Evolutionary conservation across 306 rosid genomes (phyloP).

Genomic region (Gynostemma pentaphyllum): DNA sequence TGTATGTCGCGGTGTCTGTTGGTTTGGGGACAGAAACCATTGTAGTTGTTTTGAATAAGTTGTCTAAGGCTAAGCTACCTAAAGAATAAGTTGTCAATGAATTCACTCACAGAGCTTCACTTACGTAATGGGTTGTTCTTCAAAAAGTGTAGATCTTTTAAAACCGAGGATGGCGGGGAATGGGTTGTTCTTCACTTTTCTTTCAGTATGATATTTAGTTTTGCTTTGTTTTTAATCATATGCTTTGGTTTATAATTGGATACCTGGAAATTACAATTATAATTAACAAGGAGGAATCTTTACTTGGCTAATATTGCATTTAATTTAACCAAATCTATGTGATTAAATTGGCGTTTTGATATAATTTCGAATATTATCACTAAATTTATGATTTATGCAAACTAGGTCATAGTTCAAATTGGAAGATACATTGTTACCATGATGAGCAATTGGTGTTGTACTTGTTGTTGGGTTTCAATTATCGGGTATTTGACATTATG

Average conservation of each 20-base stretch:
- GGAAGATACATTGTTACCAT: constrained; percentile 94
- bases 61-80: constrained; percentile 90
- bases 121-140: constrained; percentile 27
- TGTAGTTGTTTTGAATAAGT: constrained; percentile 58
- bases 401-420: constrained; percentile 66
- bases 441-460: constrained; percentile 93
- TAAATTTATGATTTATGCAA: constrained; percentile 3
- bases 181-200: neutral
- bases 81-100: too few species aligned
- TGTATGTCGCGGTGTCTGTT: constrained; percentile 88
- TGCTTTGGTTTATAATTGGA: neutral
- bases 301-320: neutral
- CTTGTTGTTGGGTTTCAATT: constrained; percentile 75
- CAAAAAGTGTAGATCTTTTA: constrained; percentile 54
- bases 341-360: neutral
- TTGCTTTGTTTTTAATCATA: neutral
- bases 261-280: neutral
- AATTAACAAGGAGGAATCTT: neutral
- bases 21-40: constrained; percentile 83
- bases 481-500: constrained; percentile 46
- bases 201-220: neutral
- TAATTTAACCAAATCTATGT: neutral
- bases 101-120: too few species aligned
- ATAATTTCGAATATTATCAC: neutral
- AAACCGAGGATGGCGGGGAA: constrained; percentile 43